A percentile compares a stretch with the other conserved stretches of the same genome.
Evolutionary conservation across 257 asterid genomes (phyloP).

Genomic region (Solanum lycopersicoides): DNA sequence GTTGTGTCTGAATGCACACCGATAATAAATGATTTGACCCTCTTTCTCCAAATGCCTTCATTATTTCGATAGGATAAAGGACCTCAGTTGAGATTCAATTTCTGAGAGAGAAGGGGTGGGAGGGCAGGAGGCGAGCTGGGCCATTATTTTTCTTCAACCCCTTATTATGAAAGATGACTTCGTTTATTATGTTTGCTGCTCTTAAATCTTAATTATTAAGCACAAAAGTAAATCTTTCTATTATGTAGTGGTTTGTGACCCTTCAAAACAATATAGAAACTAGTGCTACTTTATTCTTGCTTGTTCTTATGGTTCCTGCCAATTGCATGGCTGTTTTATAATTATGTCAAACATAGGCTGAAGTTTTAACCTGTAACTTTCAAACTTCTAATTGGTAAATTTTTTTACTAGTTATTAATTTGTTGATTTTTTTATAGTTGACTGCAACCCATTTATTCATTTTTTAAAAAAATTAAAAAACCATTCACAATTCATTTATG

Average conservation of each 20-base stretch:
- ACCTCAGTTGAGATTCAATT: background rate
- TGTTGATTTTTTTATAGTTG: background rate
- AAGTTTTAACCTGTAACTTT: background rate
- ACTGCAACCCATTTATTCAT: background rate
- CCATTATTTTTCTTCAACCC: background rate
- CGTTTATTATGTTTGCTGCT: background rate
- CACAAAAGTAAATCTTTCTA: background rate
- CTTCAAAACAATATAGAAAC: background rate
- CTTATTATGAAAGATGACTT: background rate
- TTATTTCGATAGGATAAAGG: background rate
- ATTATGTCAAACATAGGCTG: background rate
- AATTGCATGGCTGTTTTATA: background rate
- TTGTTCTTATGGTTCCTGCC: background rate
- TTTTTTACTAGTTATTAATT: background rate
- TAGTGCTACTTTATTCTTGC: background rate
- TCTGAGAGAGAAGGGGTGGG: background rate
- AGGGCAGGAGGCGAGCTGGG: background rate
- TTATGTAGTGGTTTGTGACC: background rate
- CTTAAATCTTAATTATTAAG: background rate
- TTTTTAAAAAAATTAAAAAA: too few species aligned
- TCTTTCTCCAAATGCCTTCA: background rate
- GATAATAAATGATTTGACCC: background rate
- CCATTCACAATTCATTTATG: background rate
- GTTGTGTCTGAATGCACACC: background rate
- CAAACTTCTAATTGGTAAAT: background rate